phyloP scores from a whole-genome alignment of 1,284 basidiomycete species.

The Ustilago loliicola region DNA sequence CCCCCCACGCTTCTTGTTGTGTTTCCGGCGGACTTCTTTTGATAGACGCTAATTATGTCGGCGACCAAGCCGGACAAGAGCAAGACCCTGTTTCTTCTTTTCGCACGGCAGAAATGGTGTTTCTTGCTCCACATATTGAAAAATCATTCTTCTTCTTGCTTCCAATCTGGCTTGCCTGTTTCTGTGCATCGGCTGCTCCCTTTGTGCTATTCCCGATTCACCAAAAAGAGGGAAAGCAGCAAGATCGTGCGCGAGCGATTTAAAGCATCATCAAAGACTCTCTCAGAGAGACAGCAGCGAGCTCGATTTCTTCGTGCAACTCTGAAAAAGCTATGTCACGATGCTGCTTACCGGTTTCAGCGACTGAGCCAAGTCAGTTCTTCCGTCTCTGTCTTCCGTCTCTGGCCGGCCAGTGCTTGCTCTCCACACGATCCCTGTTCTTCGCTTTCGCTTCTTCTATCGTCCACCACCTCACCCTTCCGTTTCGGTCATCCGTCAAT shows the following conservation, averaged over 20 bases:
- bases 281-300: neutral
- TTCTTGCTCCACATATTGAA: slow-evolving; percentile 13
- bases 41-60: slow-evolving; percentile 1
- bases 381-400: slow-evolving; percentile 10
- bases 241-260: slow-evolving; percentile 11
- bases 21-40: neutral
- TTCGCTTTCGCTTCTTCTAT: slow-evolving; percentile 9
- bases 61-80: slow-evolving; percentile 16
- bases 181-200: slow-evolving; percentile 8
- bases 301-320: slow-evolving; percentile 39
- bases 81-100: slow-evolving; percentile 19
- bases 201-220: neutral
- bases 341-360: slow-evolving; percentile 9
- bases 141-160: slow-evolving; percentile 7
- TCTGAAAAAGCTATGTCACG: slow-evolving; percentile 14
- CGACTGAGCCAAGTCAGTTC: neutral
- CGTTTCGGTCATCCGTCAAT: neutral
- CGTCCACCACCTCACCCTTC: slow-evolving; percentile 9
- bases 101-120: slow-evolving; percentile 23
- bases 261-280: neutral
- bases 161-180: neutral
- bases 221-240: neutral
- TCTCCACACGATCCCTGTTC: slow-evolving; percentile 5
- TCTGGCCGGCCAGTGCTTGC: neutral
- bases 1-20: slow-evolving; percentile 14